Base-by-base conservation (phyloP, 306 rosid genomes). In the Vigna nakashimae region DNA sequence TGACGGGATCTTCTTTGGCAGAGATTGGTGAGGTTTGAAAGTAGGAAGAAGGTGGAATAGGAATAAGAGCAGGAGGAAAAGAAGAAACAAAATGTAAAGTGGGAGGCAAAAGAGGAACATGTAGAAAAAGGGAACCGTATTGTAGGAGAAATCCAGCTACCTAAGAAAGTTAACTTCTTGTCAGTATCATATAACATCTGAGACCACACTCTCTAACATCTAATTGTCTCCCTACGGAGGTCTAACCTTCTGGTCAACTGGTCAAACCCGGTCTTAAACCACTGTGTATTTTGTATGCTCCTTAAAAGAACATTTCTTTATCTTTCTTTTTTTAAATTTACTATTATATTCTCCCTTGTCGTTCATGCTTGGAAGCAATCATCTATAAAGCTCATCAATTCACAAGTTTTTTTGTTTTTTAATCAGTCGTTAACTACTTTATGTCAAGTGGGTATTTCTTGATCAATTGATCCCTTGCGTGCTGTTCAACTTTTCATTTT, bases 161-260 rank as follows among this genome's bases (percentile, higher is more conserved):
- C 80, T 86, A 85, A 83, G 82, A 83, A 86, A 86, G 82, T 83
- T 73, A 42, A 64, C 20, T 79, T 71, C 16, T 79, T 88, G 96
- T 89, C 97, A 82, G 92, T 73, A 66, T 82, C 77, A 34, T 63
- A 79, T 63, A 79, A 82, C 82, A 86, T 65, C 88, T 79, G 77
- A 82, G 74, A 83, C 76, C 80, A 87, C 89, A 69, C 77, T 83
- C 93, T 90, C 92, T 87, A 89, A 82, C 89, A 84, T 84, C 97
- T 79, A 84, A 78, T 92, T 89, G 97, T 92, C 96, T 83, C 92
- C 91, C 87, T 59, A 73, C 67, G 84, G 85, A 80, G 79, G 52
- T 85, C 91, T 82, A 82, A 82, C 84, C 83, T 73, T 74, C 79
- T 71, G 51, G 70, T 65, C 69, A 64, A 64, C 6, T 82, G 88